Evolutionary conservation across 2,329 filamentous ascomycete species (phyloP).

Genomic region (Aureobasidium sp.): DNA sequence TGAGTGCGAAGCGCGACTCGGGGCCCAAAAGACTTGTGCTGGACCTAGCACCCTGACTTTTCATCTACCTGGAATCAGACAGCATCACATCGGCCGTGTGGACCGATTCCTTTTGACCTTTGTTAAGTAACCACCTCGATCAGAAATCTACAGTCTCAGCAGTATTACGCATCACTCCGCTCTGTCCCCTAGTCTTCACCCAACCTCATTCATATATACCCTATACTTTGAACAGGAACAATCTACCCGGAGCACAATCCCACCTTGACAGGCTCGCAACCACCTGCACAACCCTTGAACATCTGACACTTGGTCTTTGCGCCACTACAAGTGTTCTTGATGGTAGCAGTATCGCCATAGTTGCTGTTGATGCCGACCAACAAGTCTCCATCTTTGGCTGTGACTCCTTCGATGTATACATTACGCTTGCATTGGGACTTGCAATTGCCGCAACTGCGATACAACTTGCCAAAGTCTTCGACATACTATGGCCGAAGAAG

Average conservation of each 20-base stretch:
- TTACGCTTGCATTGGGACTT: too few relatives aligned
- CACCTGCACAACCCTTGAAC: constrained; percentile 26
- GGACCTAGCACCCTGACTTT: neutral
- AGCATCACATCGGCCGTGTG: neutral
- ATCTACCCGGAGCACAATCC: constrained; percentile 22
- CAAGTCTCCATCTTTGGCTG: too few relatives aligned
- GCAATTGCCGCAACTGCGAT: too few relatives aligned
- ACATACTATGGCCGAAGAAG: too few relatives aligned
- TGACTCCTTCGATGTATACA: too few relatives aligned
- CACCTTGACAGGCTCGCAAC: constrained; percentile 26
- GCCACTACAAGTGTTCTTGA: constrained; percentile 33
- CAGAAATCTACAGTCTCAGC: too few relatives aligned
- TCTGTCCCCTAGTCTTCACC: neutral
- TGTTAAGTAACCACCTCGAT: neutral
- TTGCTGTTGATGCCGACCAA: too few relatives aligned
- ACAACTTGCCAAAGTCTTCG: too few relatives aligned
- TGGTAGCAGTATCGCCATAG: constrained; percentile 37
- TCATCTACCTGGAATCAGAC: neutral
- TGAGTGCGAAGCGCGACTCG: too few relatives aligned
- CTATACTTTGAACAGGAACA: too few relatives aligned
- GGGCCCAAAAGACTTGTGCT: too few relatives aligned
- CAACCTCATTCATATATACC: too few relatives aligned
- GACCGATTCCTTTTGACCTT: neutral
- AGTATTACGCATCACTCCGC: neutral
- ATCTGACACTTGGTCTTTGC: constrained; percentile 25